Evolutionary conservation across 2,329 filamentous ascomycete species (phyloP).

Genomic region (Talaromyces sp.): DNA sequence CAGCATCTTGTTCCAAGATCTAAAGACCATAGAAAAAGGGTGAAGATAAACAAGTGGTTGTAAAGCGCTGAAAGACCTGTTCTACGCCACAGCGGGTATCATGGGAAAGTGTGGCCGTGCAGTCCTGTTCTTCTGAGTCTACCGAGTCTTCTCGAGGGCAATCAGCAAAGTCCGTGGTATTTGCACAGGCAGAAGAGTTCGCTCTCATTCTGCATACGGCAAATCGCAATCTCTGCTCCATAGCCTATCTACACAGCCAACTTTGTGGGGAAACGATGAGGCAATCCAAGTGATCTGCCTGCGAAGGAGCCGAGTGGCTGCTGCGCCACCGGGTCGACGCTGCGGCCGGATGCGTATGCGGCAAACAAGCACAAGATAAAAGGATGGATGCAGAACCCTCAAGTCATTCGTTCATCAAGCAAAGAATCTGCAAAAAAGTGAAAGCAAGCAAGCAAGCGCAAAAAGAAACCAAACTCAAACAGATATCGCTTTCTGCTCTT

Average conservation of each 20-base stretch:
- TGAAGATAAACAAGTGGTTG: background rate
- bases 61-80: background rate
- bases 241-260: slow-evolving; percentile 11
- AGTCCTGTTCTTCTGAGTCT: background rate
- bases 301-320: background rate
- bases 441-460: background rate
- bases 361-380: background rate
- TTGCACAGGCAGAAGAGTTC: background rate
- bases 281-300: background rate
- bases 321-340: background rate
- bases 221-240: background rate
- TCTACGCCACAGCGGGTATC: background rate
- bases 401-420: background rate
- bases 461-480: background rate
- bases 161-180: background rate
- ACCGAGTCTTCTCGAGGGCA: background rate
- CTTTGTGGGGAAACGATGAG: slow-evolving; percentile 12
- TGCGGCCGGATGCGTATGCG: background rate
- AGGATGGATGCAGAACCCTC: background rate
- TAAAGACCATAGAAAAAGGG: background rate
- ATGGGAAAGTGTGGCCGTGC: background rate
- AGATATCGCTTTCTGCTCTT: background rate
- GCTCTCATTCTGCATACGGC: background rate
- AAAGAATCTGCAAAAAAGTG: background rate
- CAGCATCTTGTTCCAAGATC: background rate